These are phyloP conservation scores for Capsella bursapastoris DNA, from an alignment of 345 rosid genomes.

Conservation along the genomic window DNA sequence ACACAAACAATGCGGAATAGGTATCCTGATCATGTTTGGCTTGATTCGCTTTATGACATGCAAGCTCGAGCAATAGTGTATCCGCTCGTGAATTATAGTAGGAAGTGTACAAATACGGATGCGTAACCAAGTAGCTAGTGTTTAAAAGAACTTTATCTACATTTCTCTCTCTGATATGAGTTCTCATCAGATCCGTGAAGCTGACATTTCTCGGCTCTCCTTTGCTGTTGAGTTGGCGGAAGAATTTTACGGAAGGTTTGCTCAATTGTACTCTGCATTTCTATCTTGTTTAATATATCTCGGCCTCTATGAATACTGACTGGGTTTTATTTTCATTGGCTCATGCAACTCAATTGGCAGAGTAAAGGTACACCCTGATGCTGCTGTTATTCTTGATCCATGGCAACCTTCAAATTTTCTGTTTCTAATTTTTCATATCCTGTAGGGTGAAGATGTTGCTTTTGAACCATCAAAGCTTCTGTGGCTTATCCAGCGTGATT, in stretches of 20 bases:
- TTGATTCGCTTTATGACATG: too few relatives aligned
- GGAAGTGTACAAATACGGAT: conserved; percentile 13
- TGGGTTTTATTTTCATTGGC: conserved; percentile 48
- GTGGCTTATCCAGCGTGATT: conserved; percentile 99
- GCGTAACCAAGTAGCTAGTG: conserved; percentile 6
- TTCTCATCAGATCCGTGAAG: conserved; percentile 84
- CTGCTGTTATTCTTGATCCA: conserved; percentile 31
- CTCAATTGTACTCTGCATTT: conserved; percentile 21
- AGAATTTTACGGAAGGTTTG: conserved; percentile 98
- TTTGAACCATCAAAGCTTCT: conserved; percentile 95
- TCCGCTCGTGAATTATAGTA: neutral
- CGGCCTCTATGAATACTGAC: conserved; percentile 47
- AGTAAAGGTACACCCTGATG: conserved; percentile 78
- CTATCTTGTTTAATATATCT: conserved; percentile 19
- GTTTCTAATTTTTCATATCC: conserved; percentile 36
- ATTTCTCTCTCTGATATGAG: conserved; percentile 31
- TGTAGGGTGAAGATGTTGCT: conserved; percentile 96
- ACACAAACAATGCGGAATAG: too few relatives aligned
- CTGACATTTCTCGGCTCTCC: conserved; percentile 96
- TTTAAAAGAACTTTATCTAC: conserved; percentile 20
- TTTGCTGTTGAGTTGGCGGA: conserved; percentile 99
- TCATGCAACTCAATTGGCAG: conserved; percentile 53
- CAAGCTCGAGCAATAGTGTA: too few relatives aligned
- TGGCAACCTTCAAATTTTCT: conserved; percentile 27
- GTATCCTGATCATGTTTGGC: too few relatives aligned